These are phyloP conservation scores for Cnidoscolus chayamansa DNA, from an alignment of 441 rosid species.

Conservation along the genomic window DNA sequence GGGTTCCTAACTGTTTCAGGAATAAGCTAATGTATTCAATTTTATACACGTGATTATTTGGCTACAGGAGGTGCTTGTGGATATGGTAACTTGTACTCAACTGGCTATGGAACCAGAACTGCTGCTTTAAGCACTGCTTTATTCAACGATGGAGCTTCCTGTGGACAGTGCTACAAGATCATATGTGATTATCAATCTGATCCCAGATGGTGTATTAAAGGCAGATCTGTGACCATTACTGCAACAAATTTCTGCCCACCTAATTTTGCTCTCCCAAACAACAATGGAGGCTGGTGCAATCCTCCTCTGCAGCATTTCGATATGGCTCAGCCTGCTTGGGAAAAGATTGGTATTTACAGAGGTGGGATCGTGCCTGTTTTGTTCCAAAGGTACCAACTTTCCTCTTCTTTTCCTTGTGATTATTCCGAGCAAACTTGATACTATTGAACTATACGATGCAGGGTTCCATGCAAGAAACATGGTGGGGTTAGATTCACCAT, in stretches of 20 bases:
- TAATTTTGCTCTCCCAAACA: constrained; percentile 50
- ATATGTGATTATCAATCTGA: constrained; percentile 49
- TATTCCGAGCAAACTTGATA: not conserved
- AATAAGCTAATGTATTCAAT: not conserved
- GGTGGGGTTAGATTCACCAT: constrained; percentile 69
- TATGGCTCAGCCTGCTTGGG: constrained; percentile 55
- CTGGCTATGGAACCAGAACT: constrained; percentile 62
- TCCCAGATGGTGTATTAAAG: constrained; percentile 54
- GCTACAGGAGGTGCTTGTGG: constrained; percentile 69
- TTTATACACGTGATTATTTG: not conserved
- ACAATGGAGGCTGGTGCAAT: constrained; percentile 66
- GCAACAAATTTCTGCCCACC: constrained; percentile 77
- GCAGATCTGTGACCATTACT: constrained; percentile 47
- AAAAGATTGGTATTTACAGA: constrained; percentile 52
- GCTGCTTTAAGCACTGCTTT: constrained; percentile 71
- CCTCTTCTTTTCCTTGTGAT: not conserved
- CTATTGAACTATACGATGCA: constrained; percentile 14
- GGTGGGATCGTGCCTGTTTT: constrained; percentile 60
- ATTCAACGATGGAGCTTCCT: constrained; percentile 60
- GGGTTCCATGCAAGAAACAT: constrained; percentile 62
- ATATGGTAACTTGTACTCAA: constrained; percentile 58
- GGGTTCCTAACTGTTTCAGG: not conserved
- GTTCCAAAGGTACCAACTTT: constrained; percentile 37
- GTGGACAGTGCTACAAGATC: constrained; percentile 63
- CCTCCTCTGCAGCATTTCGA: constrained; percentile 59